Percentiles rank a stretch among this genome's conserved stretches.
phyloP scores from a whole-genome alignment of 2,329 filamentous ascomycete genomes.

The Raffaelea arxii region DNA sequence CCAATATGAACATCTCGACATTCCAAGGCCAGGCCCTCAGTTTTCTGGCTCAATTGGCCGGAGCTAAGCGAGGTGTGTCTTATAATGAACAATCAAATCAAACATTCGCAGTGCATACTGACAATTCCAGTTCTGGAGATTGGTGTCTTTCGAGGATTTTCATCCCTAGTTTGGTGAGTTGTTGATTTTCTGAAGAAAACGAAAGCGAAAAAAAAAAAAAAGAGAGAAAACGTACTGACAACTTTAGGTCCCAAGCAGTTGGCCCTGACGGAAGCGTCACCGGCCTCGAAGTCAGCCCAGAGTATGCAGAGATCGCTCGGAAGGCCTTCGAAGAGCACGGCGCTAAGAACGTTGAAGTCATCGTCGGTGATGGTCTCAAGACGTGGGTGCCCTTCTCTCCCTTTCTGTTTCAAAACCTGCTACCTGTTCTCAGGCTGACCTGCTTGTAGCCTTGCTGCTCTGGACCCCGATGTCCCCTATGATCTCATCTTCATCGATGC shows the following conservation, averaged over 20 bases:
- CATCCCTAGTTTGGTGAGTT: constrained; percentile 33
- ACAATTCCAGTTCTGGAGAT: constrained; percentile 34
- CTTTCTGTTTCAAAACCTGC: background rate
- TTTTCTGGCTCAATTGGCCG: constrained; percentile 29
- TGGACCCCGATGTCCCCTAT: constrained; percentile 31
- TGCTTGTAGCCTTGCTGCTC: constrained; percentile 19
- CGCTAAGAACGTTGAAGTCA: constrained; percentile 34
- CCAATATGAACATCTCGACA: constrained; percentile 17
- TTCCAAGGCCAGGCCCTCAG: constrained; percentile 18
- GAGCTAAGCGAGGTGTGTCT: constrained; percentile 23
- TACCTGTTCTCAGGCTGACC: background rate
- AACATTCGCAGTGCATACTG: too few relatives aligned
- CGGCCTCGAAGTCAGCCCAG: constrained; percentile 33
- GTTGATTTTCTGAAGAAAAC: background rate
- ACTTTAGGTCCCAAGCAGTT: constrained; percentile 31
- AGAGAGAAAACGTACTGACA: too few relatives aligned
- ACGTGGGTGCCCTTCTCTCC: constrained; percentile 24
- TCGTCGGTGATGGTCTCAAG: constrained; percentile 35
- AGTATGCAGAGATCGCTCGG: constrained; percentile 31
- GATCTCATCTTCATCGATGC: constrained; percentile 47
- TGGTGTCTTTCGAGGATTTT: constrained; percentile 39
- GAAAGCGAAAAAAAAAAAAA: too few relatives aligned
- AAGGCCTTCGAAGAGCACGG: constrained; percentile 27
- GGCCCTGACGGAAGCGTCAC: constrained; percentile 31
- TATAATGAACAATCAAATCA: background rate